Evolutionary conservation across 768 basidiomycete genomes (phyloP), one percentile per base, ranked within the genome.

Genomic region (Mycena metata): DNA sequence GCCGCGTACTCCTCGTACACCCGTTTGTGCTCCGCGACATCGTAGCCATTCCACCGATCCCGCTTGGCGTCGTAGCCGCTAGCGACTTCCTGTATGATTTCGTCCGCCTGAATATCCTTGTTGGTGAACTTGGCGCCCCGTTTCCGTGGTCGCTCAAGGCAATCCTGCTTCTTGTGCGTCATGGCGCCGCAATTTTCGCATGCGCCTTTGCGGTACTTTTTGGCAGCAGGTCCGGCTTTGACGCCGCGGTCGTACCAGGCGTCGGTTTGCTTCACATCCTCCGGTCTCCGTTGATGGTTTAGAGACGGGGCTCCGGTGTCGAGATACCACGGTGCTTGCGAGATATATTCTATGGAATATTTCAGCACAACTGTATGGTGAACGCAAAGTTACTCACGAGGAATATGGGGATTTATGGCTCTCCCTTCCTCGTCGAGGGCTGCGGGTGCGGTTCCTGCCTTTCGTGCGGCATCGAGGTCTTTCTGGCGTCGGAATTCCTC

Each of bases 151-250:
- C 98, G 91, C 79, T 99, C 98, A 52, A 99, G 86, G 79, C 98
- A 99, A 77, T 99, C 98, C 75, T 88, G 84, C 67, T 84, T 88
- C 79, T 93, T 92, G 83, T 99, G 98, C 0, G 96, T 95, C 86
- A 98, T 91, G 19, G 98, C 94, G 65, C 98, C 98, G 72, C 98
- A 99, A 76, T 99, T 99, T 83, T 98, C 96, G 83, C 98, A 99
- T 33, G 98, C 98, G 39, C 98, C 98, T 77, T 97, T 96, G 71
- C 98, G 89, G 77, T 92, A 99, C 80, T 99, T 99, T 78, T 96
- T 98, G 33, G 97, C 94, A 3, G 95, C 95, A 1, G 96, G 96
- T 13, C 95, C 96, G 0, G 91, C 88, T 70, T 88, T 92, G 17
- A 85, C 86, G 16, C 95, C 95, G 70, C 97, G 88, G 79, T 95